Percentiles rank a stretch among this genome's conserved stretches.
phyloP scores from a whole-genome alignment of 176 grass and related monocot species.

The Aechmea fasciata region DNA sequence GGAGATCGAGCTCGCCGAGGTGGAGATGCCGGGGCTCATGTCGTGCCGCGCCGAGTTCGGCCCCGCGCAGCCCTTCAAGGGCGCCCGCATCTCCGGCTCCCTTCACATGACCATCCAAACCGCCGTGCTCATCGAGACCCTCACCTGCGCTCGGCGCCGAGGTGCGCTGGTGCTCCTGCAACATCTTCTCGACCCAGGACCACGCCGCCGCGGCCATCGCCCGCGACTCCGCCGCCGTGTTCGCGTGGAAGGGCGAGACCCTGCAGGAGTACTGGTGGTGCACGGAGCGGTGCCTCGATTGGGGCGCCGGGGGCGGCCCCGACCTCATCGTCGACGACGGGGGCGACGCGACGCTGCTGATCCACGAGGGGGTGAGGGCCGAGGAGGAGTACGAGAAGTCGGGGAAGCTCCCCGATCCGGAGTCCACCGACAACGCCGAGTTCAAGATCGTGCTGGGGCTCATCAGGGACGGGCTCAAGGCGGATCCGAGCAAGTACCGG shows the following conservation, averaged over 20 bases:
- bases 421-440: constrained; percentile 84
- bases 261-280: constrained; percentile 99
- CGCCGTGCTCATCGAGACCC: constrained; percentile 94
- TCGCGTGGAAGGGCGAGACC: constrained; percentile 96
- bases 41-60: constrained; percentile 81
- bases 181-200: constrained; percentile 99
- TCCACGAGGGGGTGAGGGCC: constrained; percentile 86
- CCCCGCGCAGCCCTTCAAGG: constrained; percentile 61
- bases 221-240: constrained; percentile 73
- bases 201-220: constrained; percentile 95
- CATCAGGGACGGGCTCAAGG: constrained; percentile 78
- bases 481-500: constrained; percentile 61
- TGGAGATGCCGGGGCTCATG: constrained; percentile 98
- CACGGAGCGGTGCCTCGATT: constrained; percentile 93
- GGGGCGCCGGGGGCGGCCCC: constrained; percentile 58
- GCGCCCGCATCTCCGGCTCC: constrained; percentile 71
- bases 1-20: constrained; percentile 87
- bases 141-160: constrained; percentile 82
- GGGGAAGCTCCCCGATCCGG: constrained; percentile 64
- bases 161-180: constrained; percentile 95
- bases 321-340: constrained; percentile 97
- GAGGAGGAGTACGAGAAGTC: constrained; percentile 84
- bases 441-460: constrained; percentile 90
- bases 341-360: constrained; percentile 76
- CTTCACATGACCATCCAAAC: constrained; percentile 99